Evolutionary conservation across 345 rosid genomes (phyloP), one percentile per base, ranked within the genome.

Genomic region (Stellera chamaejasme): DNA sequence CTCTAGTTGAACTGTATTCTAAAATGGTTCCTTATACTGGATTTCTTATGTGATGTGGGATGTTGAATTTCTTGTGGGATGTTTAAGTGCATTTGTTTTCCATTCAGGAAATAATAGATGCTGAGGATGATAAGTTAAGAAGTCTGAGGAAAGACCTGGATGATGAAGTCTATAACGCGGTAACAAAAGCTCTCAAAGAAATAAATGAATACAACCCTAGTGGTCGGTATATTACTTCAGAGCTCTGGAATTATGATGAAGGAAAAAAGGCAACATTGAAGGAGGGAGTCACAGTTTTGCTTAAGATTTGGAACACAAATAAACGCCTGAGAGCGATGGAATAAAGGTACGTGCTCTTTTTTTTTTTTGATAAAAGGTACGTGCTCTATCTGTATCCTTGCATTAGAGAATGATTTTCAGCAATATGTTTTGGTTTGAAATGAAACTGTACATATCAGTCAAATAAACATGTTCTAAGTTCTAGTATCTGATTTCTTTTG

Each of bases 191-290:
- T 48, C 69, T 88, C 68, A 74, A 47, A 67, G 88, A 92, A 70
- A 77, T 88, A 63, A 86, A 88, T 45, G 97, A 92, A 56, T 82
- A 82, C 77, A 92, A 92, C 59, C 93, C 98, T 0, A 92, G 98
- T 63, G 98, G 97, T 62, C 81, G 91, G 63, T 92, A 86, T 56
- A 71, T 87, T 48, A 78, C 65, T 66, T 78, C 89, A 1, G 94
- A 93, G 74, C 50, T 89, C 61, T 93, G 99, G 96, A 84, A 82
- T 74, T 81, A 81, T 55, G 60, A 43, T 52, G 88, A 82, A 59
- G 77, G 78, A 50, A 84, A 73, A 62, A 84, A 66, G 69, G 96
- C 94, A 9, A 50, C 81, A 13, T 72, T 89, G 64, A 62, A 72
- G 66, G 96, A 92, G 61, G 91, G 95, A 46, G 83, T 74, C 32